Percentiles rank a stretch among this genome's conserved stretches.
Evolutionary conservation across 768 basidiomycete genomes (phyloP).

Genomic region (Hygrophoropsis aurantiaca): DNA sequence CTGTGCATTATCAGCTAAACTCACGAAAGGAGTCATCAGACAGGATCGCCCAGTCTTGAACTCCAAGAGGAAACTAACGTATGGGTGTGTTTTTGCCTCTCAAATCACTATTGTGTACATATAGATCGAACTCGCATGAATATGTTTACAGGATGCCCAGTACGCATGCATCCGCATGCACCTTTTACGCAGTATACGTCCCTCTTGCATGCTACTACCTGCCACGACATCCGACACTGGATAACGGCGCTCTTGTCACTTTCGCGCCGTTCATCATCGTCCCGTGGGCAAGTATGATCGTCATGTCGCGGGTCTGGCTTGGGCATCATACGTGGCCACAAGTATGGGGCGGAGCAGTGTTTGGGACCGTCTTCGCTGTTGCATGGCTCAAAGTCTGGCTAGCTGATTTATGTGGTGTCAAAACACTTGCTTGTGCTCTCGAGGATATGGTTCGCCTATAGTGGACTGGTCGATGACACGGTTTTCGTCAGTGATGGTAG

Average conservation of each 20-base stretch:
- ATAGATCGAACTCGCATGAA: constrained; percentile 2
- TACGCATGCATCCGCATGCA: constrained; percentile 73
- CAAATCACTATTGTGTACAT: not conserved
- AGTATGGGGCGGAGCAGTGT: constrained; percentile 56
- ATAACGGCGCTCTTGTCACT: constrained; percentile 22
- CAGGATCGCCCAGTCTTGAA: constrained; percentile 59
- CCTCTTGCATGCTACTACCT: constrained; percentile 55
- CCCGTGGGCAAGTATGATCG: constrained; percentile 56
- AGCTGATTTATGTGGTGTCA: constrained; percentile 18
- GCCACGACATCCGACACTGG: constrained; percentile 58
- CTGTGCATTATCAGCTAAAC: constrained; percentile 59
- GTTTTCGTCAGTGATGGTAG: too few species aligned
- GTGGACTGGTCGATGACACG: not conserved
- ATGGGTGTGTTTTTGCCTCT: constrained; percentile 52
- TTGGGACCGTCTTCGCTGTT: constrained; percentile 52
- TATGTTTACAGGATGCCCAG: constrained; percentile 67
- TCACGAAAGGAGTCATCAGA: constrained; percentile 57
- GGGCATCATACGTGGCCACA: constrained; percentile 77
- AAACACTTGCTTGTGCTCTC: constrained; percentile 15
- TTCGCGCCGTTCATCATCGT: constrained; percentile 47
- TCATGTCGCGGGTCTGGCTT: constrained; percentile 69
- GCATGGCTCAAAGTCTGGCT: constrained; percentile 63
- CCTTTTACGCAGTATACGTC: constrained; percentile 63
- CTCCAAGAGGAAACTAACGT: constrained; percentile 50
- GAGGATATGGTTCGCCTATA: constrained; percentile 8